Evolutionary conservation across 495 filamentous ascomycete genomes (phyloP), one percentile per base, ranked within the genome.

Genomic region (Penicillium roqueforti): DNA sequence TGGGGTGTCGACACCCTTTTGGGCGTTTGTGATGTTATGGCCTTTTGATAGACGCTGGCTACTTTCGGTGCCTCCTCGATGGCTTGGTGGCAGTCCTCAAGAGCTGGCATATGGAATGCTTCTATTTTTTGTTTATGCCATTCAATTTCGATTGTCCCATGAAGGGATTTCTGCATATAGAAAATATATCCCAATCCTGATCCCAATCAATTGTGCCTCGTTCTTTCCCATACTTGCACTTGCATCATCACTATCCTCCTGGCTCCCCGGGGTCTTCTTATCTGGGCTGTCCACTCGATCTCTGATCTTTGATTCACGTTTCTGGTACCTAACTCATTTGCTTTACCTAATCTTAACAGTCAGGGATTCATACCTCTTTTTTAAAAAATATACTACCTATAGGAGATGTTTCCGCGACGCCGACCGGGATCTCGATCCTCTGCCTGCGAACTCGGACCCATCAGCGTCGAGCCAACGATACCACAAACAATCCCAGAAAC

Each of bases 121-220:
- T 49, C 53, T 53, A 34, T 59, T 31, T 41, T 56, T 49, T 34
- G 50, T 52, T 56, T 29, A 51, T 56, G 42, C 51, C 48, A 48
- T 40, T 47, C 46, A 47, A 39, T 38, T 50, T 63, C 51, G 44
- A 51, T 34, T 51, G 45, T 44, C 25, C 58, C 58, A 59, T 37
- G n/a, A 61, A 56, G 58, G 64, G 57, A 18, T 54, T 49, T 44
- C 55, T 65, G 62, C 64, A 67, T 67, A 67, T 67, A 67, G 64
- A 66, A 61, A 65, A 65, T 59, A 56, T 46, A 57, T 53, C 44
- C 45, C 42, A 47, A 34, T 47, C 50, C 54, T 48, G 41, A 50
- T 51, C 48, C 49, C 39, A 3, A 56, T 46, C 19, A n/a, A 18
- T 28, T 36, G 34, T 31, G 22, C n/a, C 49, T 50, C 6, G 44